Conservation (phyloP, 2,329 filamentous ascomycete genomes). For the Pyricularia grisea region DNA sequence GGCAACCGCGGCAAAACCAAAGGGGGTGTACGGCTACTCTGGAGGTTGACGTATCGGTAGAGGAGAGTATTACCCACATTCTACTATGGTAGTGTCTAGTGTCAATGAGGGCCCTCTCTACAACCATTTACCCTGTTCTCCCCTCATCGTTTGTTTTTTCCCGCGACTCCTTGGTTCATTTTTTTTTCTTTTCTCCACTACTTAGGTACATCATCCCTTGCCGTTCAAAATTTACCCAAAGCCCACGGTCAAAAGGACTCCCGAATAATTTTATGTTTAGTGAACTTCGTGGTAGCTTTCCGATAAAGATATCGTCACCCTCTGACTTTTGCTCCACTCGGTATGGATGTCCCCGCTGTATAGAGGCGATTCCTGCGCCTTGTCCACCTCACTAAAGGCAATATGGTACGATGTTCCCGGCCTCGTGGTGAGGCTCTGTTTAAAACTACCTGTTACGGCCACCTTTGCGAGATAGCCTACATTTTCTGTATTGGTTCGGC, state of each 20-base stretch:
- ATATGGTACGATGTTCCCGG: neutral
- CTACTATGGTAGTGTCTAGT: too few species aligned
- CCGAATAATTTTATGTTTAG: neutral
- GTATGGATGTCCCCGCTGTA: neutral
- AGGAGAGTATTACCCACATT: neutral
- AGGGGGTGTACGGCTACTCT: too few species aligned
- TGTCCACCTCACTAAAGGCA: neutral
- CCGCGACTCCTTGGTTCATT: neutral
- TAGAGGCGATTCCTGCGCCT: neutral
- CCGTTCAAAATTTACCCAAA: neutral
- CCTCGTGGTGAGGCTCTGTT: neutral
- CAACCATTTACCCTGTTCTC: neutral
- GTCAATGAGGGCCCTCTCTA: neutral
- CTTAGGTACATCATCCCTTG: neutral
- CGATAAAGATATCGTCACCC: too few species aligned
- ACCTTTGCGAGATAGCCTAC: neutral
- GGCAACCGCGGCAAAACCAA: neutral
- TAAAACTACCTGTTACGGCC: neutral
- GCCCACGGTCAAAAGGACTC: neutral
- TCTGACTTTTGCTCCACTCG: neutral
- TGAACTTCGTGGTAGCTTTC: neutral
- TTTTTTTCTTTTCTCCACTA: neutral
- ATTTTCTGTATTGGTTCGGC: neutral
- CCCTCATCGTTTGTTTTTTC: neutral
- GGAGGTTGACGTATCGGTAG: neutral